phyloP scores from a whole-genome alignment of 345 rosid genomes.

The Eucalyptus victrix region DNA sequence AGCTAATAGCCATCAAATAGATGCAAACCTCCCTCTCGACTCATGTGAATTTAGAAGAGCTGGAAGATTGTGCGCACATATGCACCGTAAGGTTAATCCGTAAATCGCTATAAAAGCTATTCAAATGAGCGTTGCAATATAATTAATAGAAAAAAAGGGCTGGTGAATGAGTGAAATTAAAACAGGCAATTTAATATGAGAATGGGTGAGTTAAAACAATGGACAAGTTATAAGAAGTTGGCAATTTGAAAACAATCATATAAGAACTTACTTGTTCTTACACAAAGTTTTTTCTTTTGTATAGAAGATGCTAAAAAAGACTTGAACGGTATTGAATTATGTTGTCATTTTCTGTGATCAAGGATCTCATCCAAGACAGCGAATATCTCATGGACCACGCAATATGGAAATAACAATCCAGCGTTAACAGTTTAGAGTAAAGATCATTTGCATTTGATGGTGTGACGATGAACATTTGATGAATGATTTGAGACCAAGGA shows the following conservation, averaged over 20 bases:
- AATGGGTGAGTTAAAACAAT: not conserved
- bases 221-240: not conserved
- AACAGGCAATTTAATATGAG: fast-evolving
- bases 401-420: not conserved
- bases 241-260: not conserved
- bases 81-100: not conserved
- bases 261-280: not conserved
- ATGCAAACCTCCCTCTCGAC: not conserved
- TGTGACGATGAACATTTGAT: not conserved
- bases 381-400: not conserved
- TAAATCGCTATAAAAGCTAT: not conserved
- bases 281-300: not conserved
- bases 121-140: not conserved
- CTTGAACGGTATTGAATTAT: no score
- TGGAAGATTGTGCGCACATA: not conserved
- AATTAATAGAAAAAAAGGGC: not conserved
- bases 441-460: not conserved
- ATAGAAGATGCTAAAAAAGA: not conserved
- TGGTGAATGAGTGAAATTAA: not conserved
- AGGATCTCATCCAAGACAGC: not conserved
- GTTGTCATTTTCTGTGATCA: not conserved
- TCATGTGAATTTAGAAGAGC: not conserved
- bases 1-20: not conserved
- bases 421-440: not conserved
- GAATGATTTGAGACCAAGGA: not conserved